Evolutionary conservation across 1,284 basidiomycete species (phyloP).

Genomic region (Pseudozyma hubeiensis): DNA sequence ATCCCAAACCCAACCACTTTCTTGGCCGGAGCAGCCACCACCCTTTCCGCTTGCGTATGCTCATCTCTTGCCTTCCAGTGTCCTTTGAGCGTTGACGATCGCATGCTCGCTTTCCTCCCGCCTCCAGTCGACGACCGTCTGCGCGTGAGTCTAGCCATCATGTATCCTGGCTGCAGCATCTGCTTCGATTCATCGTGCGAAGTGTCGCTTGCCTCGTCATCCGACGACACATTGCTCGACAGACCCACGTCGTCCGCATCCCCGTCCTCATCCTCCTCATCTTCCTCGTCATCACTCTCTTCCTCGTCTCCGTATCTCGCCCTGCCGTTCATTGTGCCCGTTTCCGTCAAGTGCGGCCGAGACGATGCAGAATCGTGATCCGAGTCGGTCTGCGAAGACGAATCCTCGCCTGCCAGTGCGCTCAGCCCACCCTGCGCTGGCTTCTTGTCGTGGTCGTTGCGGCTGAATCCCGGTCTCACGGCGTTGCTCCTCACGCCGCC

Average conservation of each 20-base stretch:
- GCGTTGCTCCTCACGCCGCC: neutral
- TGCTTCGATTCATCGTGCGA: constrained; percentile 31
- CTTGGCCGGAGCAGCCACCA: constrained; percentile 23
- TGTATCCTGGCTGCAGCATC: constrained; percentile 18
- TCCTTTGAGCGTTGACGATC: constrained; percentile 40
- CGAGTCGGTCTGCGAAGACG: constrained; percentile 23
- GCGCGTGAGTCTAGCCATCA: neutral
- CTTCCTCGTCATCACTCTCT: constrained; percentile 21
- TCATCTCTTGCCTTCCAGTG: constrained; percentile 26
- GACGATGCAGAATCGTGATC: constrained; percentile 10
- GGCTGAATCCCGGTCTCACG: neutral
- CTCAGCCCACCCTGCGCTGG: constrained; percentile 14
- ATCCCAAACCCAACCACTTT: constrained; percentile 41
- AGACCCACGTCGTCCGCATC: constrained; percentile 31
- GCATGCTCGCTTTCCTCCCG: constrained; percentile 20
- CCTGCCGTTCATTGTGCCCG: neutral
- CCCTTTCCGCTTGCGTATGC: constrained; percentile 21
- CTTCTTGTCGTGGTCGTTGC: neutral
- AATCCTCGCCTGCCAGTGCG: constrained; percentile 16
- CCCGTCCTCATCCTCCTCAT: constrained; percentile 14
- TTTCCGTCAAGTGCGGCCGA: neutral
- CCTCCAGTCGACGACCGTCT: neutral
- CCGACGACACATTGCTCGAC: constrained; percentile 42
- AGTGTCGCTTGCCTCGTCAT: constrained; percentile 46
- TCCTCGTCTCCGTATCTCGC: constrained; percentile 2